Evolutionary conservation across 2,329 filamentous ascomycete genomes (phyloP).

Genomic region (Pseudocercospora cruenta): DNA sequence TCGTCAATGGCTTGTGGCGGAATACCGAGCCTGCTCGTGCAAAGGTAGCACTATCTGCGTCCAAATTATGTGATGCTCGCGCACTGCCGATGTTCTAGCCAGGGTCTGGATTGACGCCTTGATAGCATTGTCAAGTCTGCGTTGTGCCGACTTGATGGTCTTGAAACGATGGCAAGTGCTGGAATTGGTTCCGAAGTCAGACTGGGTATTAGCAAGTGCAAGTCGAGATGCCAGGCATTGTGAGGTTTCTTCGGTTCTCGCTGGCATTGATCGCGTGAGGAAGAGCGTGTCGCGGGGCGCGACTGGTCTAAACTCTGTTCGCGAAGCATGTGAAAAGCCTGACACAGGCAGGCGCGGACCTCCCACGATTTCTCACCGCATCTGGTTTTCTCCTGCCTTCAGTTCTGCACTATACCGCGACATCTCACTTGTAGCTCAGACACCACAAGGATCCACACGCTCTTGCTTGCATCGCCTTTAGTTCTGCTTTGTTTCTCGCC

Average conservation of each 20-base stretch:
- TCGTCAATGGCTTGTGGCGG: background rate
- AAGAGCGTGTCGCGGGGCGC: slow-evolving; percentile 5
- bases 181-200: background rate
- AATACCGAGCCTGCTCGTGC: background rate
- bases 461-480: background rate
- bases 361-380: background rate
- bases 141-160: background rate
- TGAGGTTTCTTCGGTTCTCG: background rate
- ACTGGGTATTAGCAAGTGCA: background rate
- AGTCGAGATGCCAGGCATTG: background rate
- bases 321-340: slow-evolving; percentile 10
- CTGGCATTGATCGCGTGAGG: background rate
- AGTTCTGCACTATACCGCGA: background rate
- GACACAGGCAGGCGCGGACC: background rate
- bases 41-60: background rate
- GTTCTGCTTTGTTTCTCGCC: background rate
- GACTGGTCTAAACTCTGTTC: background rate
- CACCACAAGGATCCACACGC: background rate
- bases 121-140: slow-evolving; percentile 2
- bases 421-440: too few relatives aligned
- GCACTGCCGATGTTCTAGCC: background rate
- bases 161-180: background rate
- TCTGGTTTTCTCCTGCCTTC: background rate
- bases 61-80: slow-evolving; percentile 4
- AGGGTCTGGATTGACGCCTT: background rate